These are phyloP conservation scores for Dysphania ambrosioides DNA, from an alignment of 148 eudicot genomes.

Conservation along the genomic window DNA sequence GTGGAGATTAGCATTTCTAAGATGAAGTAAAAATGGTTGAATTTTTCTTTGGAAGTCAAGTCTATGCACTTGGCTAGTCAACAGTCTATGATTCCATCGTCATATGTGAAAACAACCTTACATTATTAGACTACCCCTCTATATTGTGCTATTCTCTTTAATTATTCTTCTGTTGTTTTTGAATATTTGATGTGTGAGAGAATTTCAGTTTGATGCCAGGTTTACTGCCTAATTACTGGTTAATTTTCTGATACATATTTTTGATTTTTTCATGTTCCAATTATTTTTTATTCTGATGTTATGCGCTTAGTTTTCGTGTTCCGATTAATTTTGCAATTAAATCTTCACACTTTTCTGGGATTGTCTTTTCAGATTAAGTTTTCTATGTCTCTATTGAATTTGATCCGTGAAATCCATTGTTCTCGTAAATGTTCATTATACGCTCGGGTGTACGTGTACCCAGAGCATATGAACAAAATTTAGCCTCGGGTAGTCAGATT, in stretches of 20 bases:
- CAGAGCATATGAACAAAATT: too few relatives aligned
- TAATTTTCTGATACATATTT: not conserved
- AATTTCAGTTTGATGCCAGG: conserved; percentile 5
- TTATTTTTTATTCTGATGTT: not conserved
- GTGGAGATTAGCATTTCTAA: not conserved
- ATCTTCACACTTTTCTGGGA: not conserved
- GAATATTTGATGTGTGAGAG: conserved; percentile 12
- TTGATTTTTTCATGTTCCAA: not conserved
- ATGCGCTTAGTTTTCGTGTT: not conserved
- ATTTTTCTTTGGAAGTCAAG: conserved; percentile 8
- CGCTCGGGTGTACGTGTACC: not conserved
- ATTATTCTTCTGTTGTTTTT: not conserved
- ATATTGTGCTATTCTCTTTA: not conserved
- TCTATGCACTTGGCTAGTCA: conserved; percentile 21
- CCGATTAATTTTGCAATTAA: too few relatives aligned
- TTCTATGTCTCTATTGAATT: not conserved
- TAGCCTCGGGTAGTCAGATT: too few relatives aligned
- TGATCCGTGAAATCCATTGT: not conserved
- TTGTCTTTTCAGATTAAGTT: not conserved
- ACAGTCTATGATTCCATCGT: not conserved
- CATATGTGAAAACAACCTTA: not conserved
- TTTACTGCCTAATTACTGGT: conserved; percentile 3
- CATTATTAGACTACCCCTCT: not conserved
- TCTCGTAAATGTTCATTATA: not conserved
- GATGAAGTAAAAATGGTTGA: not conserved